Evolutionary conservation across 129 eudicot genomes (phyloP).

Genomic region (Arctium lappa): DNA sequence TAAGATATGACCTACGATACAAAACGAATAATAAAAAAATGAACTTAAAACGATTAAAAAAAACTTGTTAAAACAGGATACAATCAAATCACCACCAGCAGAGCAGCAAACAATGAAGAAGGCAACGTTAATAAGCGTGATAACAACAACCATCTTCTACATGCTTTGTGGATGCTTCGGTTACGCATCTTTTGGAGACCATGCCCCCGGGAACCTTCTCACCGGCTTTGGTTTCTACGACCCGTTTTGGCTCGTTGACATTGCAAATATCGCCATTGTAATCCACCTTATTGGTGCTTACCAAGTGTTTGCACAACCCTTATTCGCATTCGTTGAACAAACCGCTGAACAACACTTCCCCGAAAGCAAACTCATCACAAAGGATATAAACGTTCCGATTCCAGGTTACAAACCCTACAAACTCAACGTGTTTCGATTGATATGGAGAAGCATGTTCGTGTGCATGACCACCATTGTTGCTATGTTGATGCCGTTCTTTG

Average conservation of each 20-base stretch:
- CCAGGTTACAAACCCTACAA: conserved; percentile 36
- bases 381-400: conserved; percentile 31
- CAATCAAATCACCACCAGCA: conserved; percentile 55
- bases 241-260: conserved; percentile 66
- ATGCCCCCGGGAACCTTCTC: conserved; percentile 69
- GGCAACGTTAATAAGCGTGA: conserved; percentile 50
- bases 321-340: conserved; percentile 53
- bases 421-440: conserved; percentile 42
- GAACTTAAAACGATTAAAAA: background rate
- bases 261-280: conserved; percentile 64
- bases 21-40: background rate
- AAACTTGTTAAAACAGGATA: conserved; percentile 31
- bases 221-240: conserved; percentile 66
- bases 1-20: background rate
- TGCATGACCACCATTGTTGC: conserved; percentile 47
- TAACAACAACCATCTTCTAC: conserved; percentile 50
- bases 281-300: conserved; percentile 70
- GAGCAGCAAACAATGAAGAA: conserved; percentile 58
- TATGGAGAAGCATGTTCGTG: conserved; percentile 55
- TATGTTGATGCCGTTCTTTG: conserved; percentile 64
- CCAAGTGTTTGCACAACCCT: conserved; percentile 68
- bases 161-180: conserved; percentile 75
- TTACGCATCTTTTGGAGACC: conserved; percentile 68
- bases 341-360: conserved; percentile 39
- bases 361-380: conserved; percentile 36